Evolutionary conservation across 225 moss, liverwort and hornwort genomes (phyloP).

Genomic region (Climacium dendroides): DNA sequence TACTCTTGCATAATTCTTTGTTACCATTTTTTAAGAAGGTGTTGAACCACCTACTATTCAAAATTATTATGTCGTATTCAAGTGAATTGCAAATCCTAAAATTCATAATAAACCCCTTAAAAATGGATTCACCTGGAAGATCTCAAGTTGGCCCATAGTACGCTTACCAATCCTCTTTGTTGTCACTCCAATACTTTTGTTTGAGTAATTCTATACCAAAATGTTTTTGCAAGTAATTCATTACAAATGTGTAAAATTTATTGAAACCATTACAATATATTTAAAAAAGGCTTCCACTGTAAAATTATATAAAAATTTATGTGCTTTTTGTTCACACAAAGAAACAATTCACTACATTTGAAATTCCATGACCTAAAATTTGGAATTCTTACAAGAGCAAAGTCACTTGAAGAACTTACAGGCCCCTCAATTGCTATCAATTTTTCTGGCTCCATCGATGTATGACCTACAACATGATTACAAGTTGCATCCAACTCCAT

Average conservation of each 20-base stretch:
- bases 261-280: accelerated
- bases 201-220: background rate
- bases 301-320: no score
- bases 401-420: background rate
- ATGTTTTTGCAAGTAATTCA: accelerated
- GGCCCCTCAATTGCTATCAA: background rate
- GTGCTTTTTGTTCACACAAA: no score
- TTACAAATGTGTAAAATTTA: background rate
- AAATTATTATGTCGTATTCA: background rate
- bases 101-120: background rate
- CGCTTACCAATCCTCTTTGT: background rate
- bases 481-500: background rate
- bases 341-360: background rate
- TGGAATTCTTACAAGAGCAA: background rate
- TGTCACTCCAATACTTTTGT: background rate
- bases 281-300: background rate
- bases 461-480: background rate
- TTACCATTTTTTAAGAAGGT: background rate
- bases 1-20: no score
- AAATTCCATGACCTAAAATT: background rate
- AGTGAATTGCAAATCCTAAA: background rate
- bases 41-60: background rate
- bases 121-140: background rate
- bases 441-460: background rate
- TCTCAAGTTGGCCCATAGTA: background rate